phyloP scores from a whole-genome alignment of 2,329 filamentous ascomycete species.

The Meredithiella fracta region DNA sequence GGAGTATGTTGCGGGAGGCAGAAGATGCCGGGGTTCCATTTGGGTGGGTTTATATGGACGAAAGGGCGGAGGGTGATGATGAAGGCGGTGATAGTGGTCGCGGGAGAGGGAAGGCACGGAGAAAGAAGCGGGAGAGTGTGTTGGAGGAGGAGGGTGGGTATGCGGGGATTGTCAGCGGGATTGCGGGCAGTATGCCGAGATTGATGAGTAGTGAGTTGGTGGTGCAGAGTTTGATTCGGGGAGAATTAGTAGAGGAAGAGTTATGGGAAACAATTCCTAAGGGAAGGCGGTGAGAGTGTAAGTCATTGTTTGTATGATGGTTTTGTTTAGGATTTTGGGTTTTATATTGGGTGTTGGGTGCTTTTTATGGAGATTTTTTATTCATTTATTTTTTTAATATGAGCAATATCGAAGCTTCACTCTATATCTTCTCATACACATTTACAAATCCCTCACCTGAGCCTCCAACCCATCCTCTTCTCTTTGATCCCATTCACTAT shows the following conservation, averaged over 20 bases:
- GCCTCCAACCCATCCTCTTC: conserved; percentile 5
- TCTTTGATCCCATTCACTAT: background rate
- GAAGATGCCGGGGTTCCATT: conserved; percentile 28
- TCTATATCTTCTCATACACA: too few relatives aligned
- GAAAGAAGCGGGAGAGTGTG: conserved; percentile 17
- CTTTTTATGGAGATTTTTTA: background rate
- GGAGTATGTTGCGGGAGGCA: conserved; percentile 32
- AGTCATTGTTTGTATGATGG: background rate
- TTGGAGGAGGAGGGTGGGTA: background rate
- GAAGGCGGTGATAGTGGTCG: conserved; percentile 4
- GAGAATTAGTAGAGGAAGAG: conserved; percentile 52
- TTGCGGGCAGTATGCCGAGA: conserved; percentile 35
- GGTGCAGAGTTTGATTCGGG: conserved; percentile 81
- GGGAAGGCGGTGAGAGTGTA: background rate
- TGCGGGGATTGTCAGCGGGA: conserved; percentile 5
- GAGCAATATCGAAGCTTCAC: too few relatives aligned
- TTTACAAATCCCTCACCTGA: background rate
- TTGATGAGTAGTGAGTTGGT: conserved; percentile 74
- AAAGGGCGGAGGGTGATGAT: conserved; percentile 37
- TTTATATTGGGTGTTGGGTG: background rate
- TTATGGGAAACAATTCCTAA: conserved; percentile 21
- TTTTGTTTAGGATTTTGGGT: background rate
- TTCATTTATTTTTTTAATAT: background rate
- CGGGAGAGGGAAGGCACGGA: conserved; percentile 13
- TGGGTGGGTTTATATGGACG: conserved; percentile 68